phyloP scores from a whole-genome alignment of 2,329 filamentous ascomycete species.

The Bertia moriformis region DNA sequence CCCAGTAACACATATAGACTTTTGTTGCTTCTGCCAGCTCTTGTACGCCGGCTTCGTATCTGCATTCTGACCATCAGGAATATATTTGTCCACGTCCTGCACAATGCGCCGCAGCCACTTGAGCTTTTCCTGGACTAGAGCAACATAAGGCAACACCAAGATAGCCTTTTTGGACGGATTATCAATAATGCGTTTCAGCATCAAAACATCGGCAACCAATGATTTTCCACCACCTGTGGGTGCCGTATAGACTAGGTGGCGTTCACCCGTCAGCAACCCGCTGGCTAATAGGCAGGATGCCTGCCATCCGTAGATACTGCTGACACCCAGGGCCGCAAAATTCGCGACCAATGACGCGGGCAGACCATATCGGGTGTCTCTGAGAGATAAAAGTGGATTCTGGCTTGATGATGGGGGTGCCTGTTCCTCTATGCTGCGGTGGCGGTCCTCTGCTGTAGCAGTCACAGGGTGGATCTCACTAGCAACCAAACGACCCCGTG shows the following conservation, averaged over 20 bases:
- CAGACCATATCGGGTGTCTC: conserved; percentile 48
- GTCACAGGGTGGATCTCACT: neutral
- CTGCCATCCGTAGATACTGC: conserved; percentile 67
- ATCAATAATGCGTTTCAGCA: conserved; percentile 57
- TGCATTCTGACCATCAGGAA: conserved; percentile 11
- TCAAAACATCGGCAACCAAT: conserved; percentile 57
- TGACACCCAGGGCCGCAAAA: conserved; percentile 52
- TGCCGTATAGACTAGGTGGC: conserved; percentile 65
- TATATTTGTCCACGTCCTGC: conserved; percentile 34
- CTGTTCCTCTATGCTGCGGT: too few species aligned
- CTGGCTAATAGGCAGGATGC: conserved; percentile 57
- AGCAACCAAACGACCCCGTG: neutral
- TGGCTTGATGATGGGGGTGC: neutral
- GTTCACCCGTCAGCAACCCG: conserved; percentile 48
- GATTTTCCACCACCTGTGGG: conserved; percentile 70
- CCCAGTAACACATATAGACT: conserved; percentile 49
- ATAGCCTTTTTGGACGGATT: conserved; percentile 52
- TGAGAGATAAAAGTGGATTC: conserved; percentile 42
- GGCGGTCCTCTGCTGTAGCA: neutral
- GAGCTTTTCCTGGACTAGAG: conserved; percentile 67
- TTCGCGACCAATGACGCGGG: conserved; percentile 46
- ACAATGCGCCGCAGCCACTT: conserved; percentile 58
- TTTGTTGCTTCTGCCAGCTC: conserved; percentile 36
- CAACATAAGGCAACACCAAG: conserved; percentile 63
- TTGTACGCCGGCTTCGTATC: conserved; percentile 17